phyloP scores from a whole-genome alignment of 108 stramenopile species.

The Skeletonema marinoi region DNA sequence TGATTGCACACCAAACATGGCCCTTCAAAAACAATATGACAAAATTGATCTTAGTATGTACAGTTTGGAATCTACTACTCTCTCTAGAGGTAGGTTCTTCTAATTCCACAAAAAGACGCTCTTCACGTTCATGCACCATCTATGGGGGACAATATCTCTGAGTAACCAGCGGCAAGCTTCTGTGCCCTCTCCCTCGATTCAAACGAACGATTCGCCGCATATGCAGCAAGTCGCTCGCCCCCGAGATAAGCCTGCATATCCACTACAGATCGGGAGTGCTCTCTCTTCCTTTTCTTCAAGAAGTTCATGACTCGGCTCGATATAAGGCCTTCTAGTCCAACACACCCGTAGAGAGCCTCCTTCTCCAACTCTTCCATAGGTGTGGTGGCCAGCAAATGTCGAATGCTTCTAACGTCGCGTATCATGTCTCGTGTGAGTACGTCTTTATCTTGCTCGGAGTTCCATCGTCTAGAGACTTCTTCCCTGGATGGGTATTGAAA shows the following conservation, averaged over 20 bases:
- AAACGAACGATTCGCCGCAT: neutral
- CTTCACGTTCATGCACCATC: neutral
- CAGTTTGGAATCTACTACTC: no score
- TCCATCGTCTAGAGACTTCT: neutral
- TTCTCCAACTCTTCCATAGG: neutral
- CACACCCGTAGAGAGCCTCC: neutral
- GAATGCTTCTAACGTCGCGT: neutral
- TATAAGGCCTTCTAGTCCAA: neutral
- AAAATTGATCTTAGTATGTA: no score
- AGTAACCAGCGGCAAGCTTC: neutral
- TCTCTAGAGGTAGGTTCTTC: no score
- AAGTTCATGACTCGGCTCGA: neutral
- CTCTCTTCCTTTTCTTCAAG: neutral
- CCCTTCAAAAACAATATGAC: no score
- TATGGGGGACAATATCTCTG: neutral
- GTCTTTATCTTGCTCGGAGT: neutral
- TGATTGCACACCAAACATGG: no score
- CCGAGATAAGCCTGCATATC: neutral
- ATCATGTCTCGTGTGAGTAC: neutral
- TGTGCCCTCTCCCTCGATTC: neutral
- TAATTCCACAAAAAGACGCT: neutral
- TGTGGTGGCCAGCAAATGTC: neutral
- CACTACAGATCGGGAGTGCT: neutral
- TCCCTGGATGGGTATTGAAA: neutral
- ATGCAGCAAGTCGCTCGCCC: neutral